Evolutionary conservation across 805 yeast species (phyloP).

Genomic region (Metschnikowia aberdeeniae): DNA sequence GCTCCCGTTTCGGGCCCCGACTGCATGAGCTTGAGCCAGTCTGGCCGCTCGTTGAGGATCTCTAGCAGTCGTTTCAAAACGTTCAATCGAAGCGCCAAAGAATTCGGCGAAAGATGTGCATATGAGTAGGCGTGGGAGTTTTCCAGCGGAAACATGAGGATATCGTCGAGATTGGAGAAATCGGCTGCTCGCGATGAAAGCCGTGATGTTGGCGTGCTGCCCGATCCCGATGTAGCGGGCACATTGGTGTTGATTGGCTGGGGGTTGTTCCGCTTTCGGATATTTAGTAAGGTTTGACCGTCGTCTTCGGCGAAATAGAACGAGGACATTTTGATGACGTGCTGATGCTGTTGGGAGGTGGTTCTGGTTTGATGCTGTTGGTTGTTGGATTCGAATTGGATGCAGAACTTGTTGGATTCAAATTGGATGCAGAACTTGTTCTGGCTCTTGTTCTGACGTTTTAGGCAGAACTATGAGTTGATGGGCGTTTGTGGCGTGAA

Average conservation of each 20-base stretch:
- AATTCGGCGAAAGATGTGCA: conserved; percentile 76
- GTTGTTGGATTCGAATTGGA: too few species aligned
- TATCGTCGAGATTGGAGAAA: conserved; percentile 26
- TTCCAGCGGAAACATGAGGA: conserved; percentile 66
- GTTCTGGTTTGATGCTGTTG: too few species aligned
- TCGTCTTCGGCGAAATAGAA: conserved; percentile 18
- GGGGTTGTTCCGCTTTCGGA: not conserved
- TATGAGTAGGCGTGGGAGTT: conserved; percentile 84
- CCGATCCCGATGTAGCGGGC: not conserved
- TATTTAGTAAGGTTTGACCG: not conserved
- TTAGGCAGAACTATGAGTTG: too few species aligned
- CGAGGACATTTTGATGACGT: not conserved
- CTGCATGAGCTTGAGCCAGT: conserved; percentile 27
- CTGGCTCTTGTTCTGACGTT: too few species aligned
- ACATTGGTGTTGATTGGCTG: not conserved
- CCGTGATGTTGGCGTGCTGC: conserved; percentile 1
- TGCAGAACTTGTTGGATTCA: too few species aligned
- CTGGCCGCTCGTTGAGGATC: conserved; percentile 64
- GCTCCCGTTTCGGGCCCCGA: conserved; percentile 6
- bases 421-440: too few species aligned
- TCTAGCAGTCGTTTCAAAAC: conserved; percentile 75
- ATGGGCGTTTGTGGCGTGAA: too few species aligned
- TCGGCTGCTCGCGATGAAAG: conserved; percentile 9
- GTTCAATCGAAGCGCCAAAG: conserved; percentile 68
- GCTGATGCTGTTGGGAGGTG: too few species aligned